A percentile compares a stretch with the other conserved stretches of the same genome.
Conservation (phyloP, 2,329 filamentous ascomycete species). For the Phyllosticta citribraziliensis region DNA sequence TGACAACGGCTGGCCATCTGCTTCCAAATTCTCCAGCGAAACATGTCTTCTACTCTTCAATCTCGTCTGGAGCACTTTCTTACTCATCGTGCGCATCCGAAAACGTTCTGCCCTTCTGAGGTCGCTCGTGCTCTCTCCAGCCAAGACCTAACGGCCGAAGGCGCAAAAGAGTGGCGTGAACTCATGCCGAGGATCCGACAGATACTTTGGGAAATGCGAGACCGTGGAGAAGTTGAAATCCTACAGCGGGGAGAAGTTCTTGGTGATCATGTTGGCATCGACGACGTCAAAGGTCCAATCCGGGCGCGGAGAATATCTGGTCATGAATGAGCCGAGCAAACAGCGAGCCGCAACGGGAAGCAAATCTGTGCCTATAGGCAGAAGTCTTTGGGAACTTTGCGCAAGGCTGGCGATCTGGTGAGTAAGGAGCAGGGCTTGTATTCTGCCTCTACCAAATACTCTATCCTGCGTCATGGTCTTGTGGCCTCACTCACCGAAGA, state of each 20-base stretch:
- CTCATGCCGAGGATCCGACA: constrained; percentile 37
- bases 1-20: background rate
- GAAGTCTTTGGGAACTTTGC: too few relatives aligned
- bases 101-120: constrained; percentile 45
- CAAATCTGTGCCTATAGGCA: too few relatives aligned
- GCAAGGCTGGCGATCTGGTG: too few relatives aligned
- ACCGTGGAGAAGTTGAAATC: constrained; percentile 35
- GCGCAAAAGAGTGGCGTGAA: constrained; percentile 33
- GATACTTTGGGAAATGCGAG: constrained; percentile 33
- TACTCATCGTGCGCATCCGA: constrained; percentile 29
- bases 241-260: constrained; percentile 39
- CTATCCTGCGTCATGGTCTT: too few relatives aligned
- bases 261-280: constrained; percentile 18
- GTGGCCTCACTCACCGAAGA: too few relatives aligned
- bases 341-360: too few relatives aligned
- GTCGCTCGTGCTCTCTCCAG: constrained; percentile 36
- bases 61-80: constrained; percentile 22
- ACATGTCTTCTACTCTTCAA: constrained; percentile 10
- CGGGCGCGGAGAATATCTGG: constrained; percentile 20
- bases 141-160: constrained; percentile 26
- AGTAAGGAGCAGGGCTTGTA: too few relatives aligned
- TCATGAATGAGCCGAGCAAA: background rate
- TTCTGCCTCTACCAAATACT: too few relatives aligned
- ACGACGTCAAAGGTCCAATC: constrained; percentile 38
- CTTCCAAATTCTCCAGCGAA: background rate